Base-by-base conservation (phyloP, 495 filamentous ascomycete species). In the Daldinia decipiens region DNA sequence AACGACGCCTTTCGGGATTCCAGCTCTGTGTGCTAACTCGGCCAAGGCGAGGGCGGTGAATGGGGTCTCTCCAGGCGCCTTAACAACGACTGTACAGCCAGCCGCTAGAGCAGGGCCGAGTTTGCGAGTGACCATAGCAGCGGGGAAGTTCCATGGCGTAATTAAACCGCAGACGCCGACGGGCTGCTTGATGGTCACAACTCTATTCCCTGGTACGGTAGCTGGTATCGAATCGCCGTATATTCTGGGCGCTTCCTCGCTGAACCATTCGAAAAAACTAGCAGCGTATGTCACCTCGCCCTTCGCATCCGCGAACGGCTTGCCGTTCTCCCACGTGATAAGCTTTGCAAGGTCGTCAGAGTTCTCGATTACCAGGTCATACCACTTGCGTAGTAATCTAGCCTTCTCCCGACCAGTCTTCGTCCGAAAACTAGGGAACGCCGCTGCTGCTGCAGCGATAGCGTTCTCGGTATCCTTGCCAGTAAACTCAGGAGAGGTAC, bases 141-240 rank as follows among this genome's bases (percentile, higher is more conserved):
- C 90, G 2, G 94, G 94, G 80, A 96, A 97, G 81, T 97, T 97
- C 94, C 94, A 97, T 26, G 95, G 95, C 21, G 95, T 98, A 77
- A 99, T 97, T 34, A 99, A 82, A 12, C 93, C 95, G 74, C 93
- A 96, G 12, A 99, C 95, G 68, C 95, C 95, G 51, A 98, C 88
- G 5, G 95, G 95, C 79, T 98, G 89, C 78, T 92, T 93, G 24
- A 92, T 76, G 0, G 92, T 95, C 31, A 92, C 85, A 2, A 94
- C 84, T n/a, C 92, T 85, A 81, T 93, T 94, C 0, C 87, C 89
- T 0, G 89, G 79, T 5, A 90, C 79, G 8, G 87, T 86, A 21
- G 90, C 83, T 8, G 90, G 88, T 66, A 97, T 97, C 21, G 91
- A 92, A 72, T 91, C 89, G 45, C 92, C 91, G 73, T 93, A 92